Evolutionary conservation across 2,329 filamentous ascomycete genomes (phyloP).

Genomic region (Triangularia verruculosa): DNA sequence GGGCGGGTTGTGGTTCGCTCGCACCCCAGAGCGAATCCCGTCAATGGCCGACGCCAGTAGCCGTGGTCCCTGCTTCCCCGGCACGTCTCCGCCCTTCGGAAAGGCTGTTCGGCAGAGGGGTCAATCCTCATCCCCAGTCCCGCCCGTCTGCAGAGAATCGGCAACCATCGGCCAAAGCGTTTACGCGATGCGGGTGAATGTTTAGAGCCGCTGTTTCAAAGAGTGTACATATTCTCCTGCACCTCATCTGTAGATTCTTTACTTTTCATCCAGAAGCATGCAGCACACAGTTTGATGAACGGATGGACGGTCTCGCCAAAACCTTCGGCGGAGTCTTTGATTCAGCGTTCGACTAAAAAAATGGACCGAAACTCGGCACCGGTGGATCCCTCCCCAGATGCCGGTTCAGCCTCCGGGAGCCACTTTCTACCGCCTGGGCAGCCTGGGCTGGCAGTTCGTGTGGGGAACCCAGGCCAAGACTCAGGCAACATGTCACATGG

Average conservation of each 20-base stretch:
- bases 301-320: neutral
- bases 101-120: constrained; percentile 26
- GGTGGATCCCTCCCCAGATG: neutral
- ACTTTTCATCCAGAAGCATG: neutral
- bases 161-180: constrained; percentile 20
- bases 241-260: neutral
- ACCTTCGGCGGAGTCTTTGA: too few species aligned
- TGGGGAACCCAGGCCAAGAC: neutral
- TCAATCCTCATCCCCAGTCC: constrained; percentile 21
- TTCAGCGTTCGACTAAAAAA: neutral
- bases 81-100: constrained; percentile 24
- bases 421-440: too few species aligned
- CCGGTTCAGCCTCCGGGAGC: neutral
- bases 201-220: neutral
- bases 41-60: constrained; percentile 25
- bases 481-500: neutral
- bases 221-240: neutral
- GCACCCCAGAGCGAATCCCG: constrained; percentile 20
- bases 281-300: neutral
- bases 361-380: neutral
- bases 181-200: constrained; percentile 13
- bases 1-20: too few species aligned
- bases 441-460: too few species aligned
- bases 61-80: constrained; percentile 21
- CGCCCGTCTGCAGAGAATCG: constrained; percentile 1